Evolutionary conservation across 179 eudicot genomes (phyloP).

Genomic region (Patellifolia procumbens): DNA sequence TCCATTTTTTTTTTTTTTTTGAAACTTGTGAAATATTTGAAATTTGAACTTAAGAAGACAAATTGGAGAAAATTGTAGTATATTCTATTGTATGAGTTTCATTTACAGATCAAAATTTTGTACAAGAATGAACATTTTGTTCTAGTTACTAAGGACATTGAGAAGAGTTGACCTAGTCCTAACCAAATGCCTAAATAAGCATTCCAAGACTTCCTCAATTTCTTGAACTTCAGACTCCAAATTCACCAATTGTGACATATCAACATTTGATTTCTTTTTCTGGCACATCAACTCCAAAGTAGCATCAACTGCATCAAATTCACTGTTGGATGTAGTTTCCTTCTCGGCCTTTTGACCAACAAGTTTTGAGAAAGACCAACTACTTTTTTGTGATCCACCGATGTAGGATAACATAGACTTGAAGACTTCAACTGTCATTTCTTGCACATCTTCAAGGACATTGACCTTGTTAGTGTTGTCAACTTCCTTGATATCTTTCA

Average conservation of each 20-base stretch:
- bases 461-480: slow-evolving; percentile 9
- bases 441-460: slow-evolving; percentile 30
- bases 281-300: slow-evolving; percentile 19
- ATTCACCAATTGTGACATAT: slow-evolving; percentile 17
- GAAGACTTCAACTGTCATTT: slow-evolving; percentile 21
- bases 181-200: slow-evolving; percentile 44
- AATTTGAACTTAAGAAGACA: not conserved
- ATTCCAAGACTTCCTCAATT: slow-evolving; percentile 40
- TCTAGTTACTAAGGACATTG: slow-evolving; percentile 41
- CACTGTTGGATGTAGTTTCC: slow-evolving; percentile 21
- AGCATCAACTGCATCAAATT: slow-evolving; percentile 33
- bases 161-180: slow-evolving; percentile 49
- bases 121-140: not conserved
- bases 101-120: not conserved
- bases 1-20: not conserved
- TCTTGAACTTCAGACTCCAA: slow-evolving; percentile 40
- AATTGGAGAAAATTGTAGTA: not conserved
- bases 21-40: not conserved
- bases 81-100: not conserved
- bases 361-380: slow-evolving; percentile 24
- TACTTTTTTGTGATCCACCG: slow-evolving; percentile 23
- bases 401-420: slow-evolving; percentile 20
- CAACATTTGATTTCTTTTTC: slow-evolving; percentile 24
- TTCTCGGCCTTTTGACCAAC: slow-evolving; percentile 13
- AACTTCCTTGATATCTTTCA: slow-evolving; percentile 25